Conservation (phyloP, 2,329 filamentous ascomycete genomes). For the Fusarium staphyleae region DNA sequence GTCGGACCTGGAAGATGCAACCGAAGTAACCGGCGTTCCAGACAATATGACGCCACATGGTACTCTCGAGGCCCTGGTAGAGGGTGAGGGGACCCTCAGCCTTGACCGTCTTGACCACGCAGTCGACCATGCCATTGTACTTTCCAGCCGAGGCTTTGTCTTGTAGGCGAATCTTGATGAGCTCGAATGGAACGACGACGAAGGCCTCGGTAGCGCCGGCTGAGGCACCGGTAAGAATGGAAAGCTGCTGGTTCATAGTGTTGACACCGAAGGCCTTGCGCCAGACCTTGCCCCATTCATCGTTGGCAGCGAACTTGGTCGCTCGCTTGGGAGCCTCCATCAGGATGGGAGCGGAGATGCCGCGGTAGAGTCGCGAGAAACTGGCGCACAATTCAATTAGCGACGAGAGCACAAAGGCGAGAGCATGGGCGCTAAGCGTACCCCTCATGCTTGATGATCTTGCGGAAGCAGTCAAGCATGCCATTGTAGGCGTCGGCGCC, state of each 20-base stretch:
- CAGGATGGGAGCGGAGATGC: conserved; percentile 92
- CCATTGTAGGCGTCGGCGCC: conserved; percentile 91
- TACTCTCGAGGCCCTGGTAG: conserved; percentile 97
- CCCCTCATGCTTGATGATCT: conserved; percentile 97
- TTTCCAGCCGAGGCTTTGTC: conserved; percentile 92
- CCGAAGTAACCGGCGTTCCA: conserved; percentile 99
- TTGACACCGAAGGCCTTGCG: conserved; percentile 81
- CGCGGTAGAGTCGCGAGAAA: conserved; percentile 90
- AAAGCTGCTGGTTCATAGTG: conserved; percentile 91
- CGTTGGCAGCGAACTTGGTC: conserved; percentile 98
- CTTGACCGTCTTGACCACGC: conserved; percentile 80
- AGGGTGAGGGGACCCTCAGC: conserved; percentile 85
- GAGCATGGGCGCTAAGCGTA: conserved; percentile 52
- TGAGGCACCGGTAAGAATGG: conserved; percentile 90
- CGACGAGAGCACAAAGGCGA: conserved; percentile 5
- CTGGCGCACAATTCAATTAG: conserved; percentile 54
- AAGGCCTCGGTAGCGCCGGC: conserved; percentile 96
- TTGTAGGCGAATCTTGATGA: conserved; percentile 97
- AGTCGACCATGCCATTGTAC: conserved; percentile 83
- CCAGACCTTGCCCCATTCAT: conserved; percentile 97
- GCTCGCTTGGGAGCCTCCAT: conserved; percentile 96
- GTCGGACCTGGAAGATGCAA: conserved; percentile 96
- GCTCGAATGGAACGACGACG: conserved; percentile 96
- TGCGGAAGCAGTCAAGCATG: conserved; percentile 97
- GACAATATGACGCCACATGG: conserved; percentile 87